A percentile compares a stretch with the other conserved stretches of the same genome.
Conservation (phyloP, 2,329 filamentous ascomycete species). For the Sclerotinia minor region DNA sequence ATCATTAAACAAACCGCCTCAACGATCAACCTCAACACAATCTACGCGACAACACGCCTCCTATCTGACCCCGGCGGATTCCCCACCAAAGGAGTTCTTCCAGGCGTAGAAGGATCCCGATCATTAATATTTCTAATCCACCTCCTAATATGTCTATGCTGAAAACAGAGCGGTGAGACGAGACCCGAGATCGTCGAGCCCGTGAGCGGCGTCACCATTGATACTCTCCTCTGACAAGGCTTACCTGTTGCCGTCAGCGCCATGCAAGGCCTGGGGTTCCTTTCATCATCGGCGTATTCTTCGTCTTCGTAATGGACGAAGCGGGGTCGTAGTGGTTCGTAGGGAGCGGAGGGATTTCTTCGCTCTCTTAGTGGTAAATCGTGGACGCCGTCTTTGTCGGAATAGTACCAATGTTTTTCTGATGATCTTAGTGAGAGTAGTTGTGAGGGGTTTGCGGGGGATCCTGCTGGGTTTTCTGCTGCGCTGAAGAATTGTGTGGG, state of each 20-base stretch:
- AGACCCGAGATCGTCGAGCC: background rate
- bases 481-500: background rate
- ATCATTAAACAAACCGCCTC: too few relatives aligned
- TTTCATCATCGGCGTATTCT: background rate
- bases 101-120: too few relatives aligned
- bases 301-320: slow-evolving; percentile 16
- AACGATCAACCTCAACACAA: too few relatives aligned
- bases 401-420: slow-evolving; percentile 4
- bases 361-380: slow-evolving; percentile 4
- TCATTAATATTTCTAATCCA: background rate
- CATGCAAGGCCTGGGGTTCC: background rate
- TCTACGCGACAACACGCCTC: background rate
- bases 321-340: background rate
- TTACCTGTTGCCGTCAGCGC: background rate
- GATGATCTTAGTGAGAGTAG: background rate
- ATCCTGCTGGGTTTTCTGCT: background rate
- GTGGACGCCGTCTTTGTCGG: background rate
- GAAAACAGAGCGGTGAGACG: slow-evolving; percentile 3
- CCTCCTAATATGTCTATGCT: background rate
- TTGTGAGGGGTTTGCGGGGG: background rate
- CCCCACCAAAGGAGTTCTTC: background rate
- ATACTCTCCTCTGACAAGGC: slow-evolving; percentile 12
- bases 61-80: background rate
- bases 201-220: background rate
- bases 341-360: background rate